Percentiles rank a stretch among this genome's conserved stretches.
phyloP scores from a whole-genome alignment of 768 basidiomycete genomes.

The Rhizopogon vesiculosus region DNA sequence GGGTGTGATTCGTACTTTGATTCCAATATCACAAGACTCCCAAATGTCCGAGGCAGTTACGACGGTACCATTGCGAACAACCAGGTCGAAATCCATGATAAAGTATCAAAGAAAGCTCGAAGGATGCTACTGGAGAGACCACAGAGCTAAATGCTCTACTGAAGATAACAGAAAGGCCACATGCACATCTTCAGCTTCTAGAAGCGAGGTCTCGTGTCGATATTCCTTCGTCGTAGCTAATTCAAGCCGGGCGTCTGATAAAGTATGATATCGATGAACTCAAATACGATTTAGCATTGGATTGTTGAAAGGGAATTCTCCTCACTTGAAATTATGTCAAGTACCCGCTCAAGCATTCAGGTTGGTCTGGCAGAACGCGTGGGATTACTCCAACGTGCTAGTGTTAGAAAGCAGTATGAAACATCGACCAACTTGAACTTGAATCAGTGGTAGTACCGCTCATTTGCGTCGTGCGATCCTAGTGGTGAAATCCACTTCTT shows the following conservation, averaged over 20 bases:
- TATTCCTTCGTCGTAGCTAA: neutral
- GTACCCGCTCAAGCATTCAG: neutral
- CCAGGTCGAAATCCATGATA: slow-evolving; percentile 8
- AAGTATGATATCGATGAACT: neutral
- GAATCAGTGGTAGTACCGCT: no score
- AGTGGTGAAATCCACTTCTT: no score
- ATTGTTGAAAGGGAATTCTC: no score
- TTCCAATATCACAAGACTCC: slow-evolving; percentile 23
- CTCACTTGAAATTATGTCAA: neutral
- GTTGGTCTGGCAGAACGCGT: no score
- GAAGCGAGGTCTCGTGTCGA: neutral
- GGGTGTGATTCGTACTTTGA: slow-evolving; percentile 10
- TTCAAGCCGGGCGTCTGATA: neutral
- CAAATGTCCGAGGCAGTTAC: slow-evolving; percentile 11
- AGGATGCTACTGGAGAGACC: neutral
- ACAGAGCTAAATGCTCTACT: neutral
- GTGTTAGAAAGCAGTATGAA: no score
- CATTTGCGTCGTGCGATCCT: no score
- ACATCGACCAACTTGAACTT: no score
- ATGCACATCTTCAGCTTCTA: neutral
- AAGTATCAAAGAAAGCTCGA: neutral
- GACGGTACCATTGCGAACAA: slow-evolving; percentile 10
- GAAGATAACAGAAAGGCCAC: slow-evolving; percentile 1
- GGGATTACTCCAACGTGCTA: no score
- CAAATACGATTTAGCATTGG: no score